Percentiles rank a stretch among this genome's conserved stretches.
Evolutionary conservation across 2,329 filamentous ascomycete species (phyloP).

Genomic region (Ophiostoma tasmaniense): DNA sequence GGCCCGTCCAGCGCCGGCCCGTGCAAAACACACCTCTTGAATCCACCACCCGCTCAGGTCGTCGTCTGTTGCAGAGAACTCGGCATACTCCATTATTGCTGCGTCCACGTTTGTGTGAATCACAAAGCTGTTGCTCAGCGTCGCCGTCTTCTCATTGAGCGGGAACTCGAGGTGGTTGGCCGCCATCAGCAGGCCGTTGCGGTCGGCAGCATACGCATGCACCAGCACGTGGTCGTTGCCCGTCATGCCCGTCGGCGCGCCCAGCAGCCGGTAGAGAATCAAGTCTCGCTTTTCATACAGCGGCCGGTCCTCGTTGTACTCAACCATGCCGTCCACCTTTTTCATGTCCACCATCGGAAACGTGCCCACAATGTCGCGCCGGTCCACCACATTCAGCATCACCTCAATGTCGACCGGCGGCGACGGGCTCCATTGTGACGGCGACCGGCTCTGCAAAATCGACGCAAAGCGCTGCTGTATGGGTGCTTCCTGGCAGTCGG

Average conservation of each 20-base stretch:
- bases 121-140: conserved; percentile 43
- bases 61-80: conserved; percentile 16
- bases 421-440: conserved; percentile 36
- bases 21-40: conserved; percentile 42
- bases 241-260: conserved; percentile 24
- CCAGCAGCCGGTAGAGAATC: conserved; percentile 40
- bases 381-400: conserved; percentile 30
- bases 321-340: conserved; percentile 42
- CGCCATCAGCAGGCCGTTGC: conserved; percentile 46
- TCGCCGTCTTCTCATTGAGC: conserved; percentile 33
- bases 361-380: conserved; percentile 31
- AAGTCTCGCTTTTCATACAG: conserved; percentile 41
- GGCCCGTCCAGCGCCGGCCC: conserved; percentile 38
- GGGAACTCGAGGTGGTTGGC: conserved; percentile 42
- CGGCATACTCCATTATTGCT: conserved; percentile 35
- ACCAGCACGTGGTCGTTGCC: conserved; percentile 39
- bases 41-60: conserved; percentile 40
- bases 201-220: conserved; percentile 44
- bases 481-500: conserved; percentile 33
- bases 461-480: conserved; percentile 36
- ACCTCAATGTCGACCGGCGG: conserved; percentile 40
- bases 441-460: conserved; percentile 32
- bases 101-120: conserved; percentile 43
- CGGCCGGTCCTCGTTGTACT: conserved; percentile 35
- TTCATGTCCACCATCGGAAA: conserved; percentile 46